Percentiles rank a stretch among this genome's conserved stretches.
Conservation (phyloP, 2,329 filamentous ascomycete species). For the Aspergillus terreus region DNA sequence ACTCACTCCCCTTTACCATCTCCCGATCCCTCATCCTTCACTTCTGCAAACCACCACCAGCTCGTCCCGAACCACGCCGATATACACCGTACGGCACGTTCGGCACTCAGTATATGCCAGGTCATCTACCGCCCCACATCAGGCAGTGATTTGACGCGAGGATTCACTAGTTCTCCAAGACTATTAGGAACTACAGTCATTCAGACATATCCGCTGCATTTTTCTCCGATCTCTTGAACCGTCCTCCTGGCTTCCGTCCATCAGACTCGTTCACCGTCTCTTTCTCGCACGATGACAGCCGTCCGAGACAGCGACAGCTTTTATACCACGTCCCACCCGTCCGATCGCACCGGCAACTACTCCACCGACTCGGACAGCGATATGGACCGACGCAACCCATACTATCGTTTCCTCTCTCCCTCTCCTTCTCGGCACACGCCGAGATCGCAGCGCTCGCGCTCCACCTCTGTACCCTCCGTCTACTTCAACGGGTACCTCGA, state of each 20-base stretch:
- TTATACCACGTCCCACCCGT: slow-evolving; percentile 17
- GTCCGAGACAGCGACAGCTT: slow-evolving; percentile 20
- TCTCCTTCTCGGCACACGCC: slow-evolving; percentile 18
- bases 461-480: slow-evolving; percentile 21
- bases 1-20: no score
- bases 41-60: no score
- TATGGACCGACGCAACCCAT: slow-evolving; percentile 23
- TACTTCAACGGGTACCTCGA: slow-evolving; percentile 24
- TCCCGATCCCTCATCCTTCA: background rate
- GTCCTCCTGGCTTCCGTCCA: background rate
- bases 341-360: slow-evolving; percentile 16
- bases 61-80: no score
- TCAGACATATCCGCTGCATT: slow-evolving; percentile 11
- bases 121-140: slow-evolving; percentile 12
- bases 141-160: slow-evolving; percentile 10
- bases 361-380: slow-evolving; percentile 17
- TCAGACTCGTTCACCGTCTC: slow-evolving; percentile 4
- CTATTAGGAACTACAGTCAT: slow-evolving; percentile 11
- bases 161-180: slow-evolving; percentile 13
- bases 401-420: slow-evolving; percentile 24
- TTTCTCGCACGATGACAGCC: slow-evolving; percentile 10
- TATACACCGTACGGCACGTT: no score
- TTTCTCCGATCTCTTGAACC: background rate
- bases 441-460: slow-evolving; percentile 15
- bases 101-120: background rate